These are phyloP conservation scores for Blastobotrys elegans DNA, from an alignment of 1,139 yeast genomes.

Conservation along the genomic window DNA sequence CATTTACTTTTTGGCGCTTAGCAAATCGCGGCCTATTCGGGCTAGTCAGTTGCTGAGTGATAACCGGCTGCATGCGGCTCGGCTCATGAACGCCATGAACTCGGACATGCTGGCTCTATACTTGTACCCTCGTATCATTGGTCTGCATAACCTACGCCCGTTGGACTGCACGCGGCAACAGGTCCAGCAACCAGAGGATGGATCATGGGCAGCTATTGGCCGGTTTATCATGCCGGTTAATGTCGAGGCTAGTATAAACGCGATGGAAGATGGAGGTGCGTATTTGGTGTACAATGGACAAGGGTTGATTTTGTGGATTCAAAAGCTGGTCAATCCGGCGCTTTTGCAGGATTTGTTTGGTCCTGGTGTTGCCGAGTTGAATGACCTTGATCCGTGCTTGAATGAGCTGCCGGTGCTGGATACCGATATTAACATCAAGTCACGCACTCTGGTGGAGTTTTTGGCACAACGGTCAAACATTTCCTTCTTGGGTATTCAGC, in stretches of 20 bases:
- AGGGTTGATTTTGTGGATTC: conserved; percentile 61
- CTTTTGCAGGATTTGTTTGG: conserved; percentile 76
- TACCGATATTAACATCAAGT: conserved; percentile 65
- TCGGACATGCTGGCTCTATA: conserved; percentile 56
- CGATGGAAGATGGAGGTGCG: conserved; percentile 65
- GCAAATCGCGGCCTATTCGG: conserved; percentile 63
- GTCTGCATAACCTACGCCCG: conserved; percentile 61
- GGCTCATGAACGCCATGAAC: conserved; percentile 51
- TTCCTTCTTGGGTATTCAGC: conserved; percentile 46
- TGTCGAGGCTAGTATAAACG: conserved; percentile 43
- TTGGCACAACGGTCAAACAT: conserved; percentile 45
- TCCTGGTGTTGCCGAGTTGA: conserved; percentile 42
- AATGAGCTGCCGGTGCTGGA: conserved; percentile 67
- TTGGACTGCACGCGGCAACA: conserved; percentile 40
- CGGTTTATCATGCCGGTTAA: conserved; percentile 48
- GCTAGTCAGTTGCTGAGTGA: conserved; percentile 34
- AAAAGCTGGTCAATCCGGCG: conserved; percentile 61
- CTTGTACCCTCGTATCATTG: conserved; percentile 77
- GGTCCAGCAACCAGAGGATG: conserved; percentile 37
- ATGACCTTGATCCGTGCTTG: conserved; percentile 42
- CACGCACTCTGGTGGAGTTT: conserved; percentile 53
- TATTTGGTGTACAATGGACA: conserved; percentile 72
- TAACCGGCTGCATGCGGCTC: conserved; percentile 53
- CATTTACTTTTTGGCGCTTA: conserved; percentile 59
- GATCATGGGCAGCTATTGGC: conserved; percentile 27